A percentile compares a stretch with the other conserved stretches of the same genome.
Evolutionary conservation across 1,284 basidiomycete genomes (phyloP).

Genomic region (Wolfiporia cocos): DNA sequence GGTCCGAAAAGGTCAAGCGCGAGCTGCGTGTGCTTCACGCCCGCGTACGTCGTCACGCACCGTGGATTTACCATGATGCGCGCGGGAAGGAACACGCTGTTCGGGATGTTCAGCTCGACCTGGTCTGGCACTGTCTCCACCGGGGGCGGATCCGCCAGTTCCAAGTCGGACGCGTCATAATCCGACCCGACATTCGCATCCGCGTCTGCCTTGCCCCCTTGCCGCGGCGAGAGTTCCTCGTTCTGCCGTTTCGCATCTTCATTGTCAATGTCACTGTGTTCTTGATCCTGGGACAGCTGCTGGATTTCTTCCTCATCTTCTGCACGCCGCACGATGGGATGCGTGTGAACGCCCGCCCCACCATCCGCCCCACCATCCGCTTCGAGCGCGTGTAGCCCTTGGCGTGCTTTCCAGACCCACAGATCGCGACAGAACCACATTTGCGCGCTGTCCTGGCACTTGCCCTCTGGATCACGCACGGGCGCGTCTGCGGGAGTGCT

Average conservation of each 20-base stretch:
- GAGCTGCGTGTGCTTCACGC: slow-evolving; percentile 89
- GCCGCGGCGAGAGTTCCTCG: slow-evolving; percentile 25
- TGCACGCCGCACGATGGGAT: not conserved
- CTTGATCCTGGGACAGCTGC: slow-evolving; percentile 10
- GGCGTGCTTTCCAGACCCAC: slow-evolving; percentile 79
- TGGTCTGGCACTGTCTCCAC: slow-evolving; percentile 16
- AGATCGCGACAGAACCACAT: slow-evolving; percentile 95
- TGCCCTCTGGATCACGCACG: slow-evolving; percentile 65
- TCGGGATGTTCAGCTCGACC: slow-evolving; percentile 65
- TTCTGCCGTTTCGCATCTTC: slow-evolving; percentile 12
- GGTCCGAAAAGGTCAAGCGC: slow-evolving; percentile 86
- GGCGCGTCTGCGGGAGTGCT: slow-evolving; percentile 50
- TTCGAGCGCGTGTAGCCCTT: slow-evolving; percentile 50
- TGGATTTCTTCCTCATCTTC: not conserved
- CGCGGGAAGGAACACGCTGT: slow-evolving; percentile 81
- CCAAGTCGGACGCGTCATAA: slow-evolving; percentile 69
- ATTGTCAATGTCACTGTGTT: not conserved
- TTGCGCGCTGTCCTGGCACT: slow-evolving; percentile 90
- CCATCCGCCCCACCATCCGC: slow-evolving; percentile 14
- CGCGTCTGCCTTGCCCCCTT: slow-evolving; percentile 38
- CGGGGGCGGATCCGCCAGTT: slow-evolving; percentile 32
- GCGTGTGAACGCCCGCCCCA: not conserved
- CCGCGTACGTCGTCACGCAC: slow-evolving; percentile 94
- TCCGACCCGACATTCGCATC: slow-evolving; percentile 84
- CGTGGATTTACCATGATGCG: slow-evolving; percentile 91